These are phyloP conservation scores for Eucalyptus tenuipes DNA, from an alignment of 345 rosid genomes.

Conservation along the genomic window DNA sequence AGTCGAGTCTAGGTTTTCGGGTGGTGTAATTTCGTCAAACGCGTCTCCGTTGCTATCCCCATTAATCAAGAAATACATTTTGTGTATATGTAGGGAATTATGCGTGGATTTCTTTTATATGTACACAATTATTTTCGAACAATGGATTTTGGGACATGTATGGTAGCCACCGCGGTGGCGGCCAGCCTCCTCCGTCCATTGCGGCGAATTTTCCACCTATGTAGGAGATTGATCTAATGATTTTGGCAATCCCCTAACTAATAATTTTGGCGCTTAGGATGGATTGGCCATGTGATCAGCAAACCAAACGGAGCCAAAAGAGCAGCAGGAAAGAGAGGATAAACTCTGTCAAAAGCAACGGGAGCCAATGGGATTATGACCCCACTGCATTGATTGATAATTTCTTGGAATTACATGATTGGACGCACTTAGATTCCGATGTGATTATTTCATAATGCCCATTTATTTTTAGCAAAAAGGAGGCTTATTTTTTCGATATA, in stretches of 20 bases:
- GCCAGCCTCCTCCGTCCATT: neutral
- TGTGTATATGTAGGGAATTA: neutral
- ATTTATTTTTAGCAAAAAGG: neutral
- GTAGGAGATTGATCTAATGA: neutral
- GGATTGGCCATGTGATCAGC: neutral
- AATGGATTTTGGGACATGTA: neutral
- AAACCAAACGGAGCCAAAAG: neutral
- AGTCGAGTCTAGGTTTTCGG: neutral
- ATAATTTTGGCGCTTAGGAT: neutral
- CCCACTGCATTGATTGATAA: neutral
- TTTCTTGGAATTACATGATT: neutral
- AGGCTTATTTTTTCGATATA: neutral
- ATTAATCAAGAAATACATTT: neutral
- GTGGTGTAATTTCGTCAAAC: neutral
- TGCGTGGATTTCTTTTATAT: neutral
- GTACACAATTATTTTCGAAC: neutral
- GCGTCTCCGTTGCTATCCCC: fast-evolving
- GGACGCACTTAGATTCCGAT: neutral
- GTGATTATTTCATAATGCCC: neutral
- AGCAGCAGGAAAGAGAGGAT: neutral
- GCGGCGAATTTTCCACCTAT: neutral
- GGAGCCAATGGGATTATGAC: neutral
- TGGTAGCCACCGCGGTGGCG: neutral
- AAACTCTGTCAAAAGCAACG: neutral
- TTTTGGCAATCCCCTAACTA: neutral